phyloP scores from a whole-genome alignment of 495 filamentous ascomycete species.

The Ramalina intermedia region DNA sequence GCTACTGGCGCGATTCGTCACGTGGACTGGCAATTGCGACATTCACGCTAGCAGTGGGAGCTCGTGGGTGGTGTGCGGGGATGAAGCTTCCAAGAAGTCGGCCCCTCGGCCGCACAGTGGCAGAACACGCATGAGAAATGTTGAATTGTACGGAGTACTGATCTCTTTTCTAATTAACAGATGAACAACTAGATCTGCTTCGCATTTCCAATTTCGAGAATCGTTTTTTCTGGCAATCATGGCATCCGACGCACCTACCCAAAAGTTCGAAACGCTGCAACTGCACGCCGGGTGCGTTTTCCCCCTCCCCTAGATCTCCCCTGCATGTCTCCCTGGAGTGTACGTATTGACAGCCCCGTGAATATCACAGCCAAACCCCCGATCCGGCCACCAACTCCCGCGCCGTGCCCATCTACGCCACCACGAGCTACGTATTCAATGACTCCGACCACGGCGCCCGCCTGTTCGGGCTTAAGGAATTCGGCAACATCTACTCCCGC shows the following conservation, averaged over 20 bases:
- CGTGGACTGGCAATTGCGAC: too few relatives aligned
- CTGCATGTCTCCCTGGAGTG: not conserved
- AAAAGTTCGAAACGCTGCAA: slow-evolving; percentile 81
- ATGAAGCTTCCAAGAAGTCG: too few relatives aligned
- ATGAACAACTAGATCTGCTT: too few relatives aligned
- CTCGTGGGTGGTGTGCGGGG: too few relatives aligned
- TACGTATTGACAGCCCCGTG: slow-evolving; percentile 7
- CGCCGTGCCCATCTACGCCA: slow-evolving; percentile 92
- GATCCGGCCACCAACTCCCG: slow-evolving; percentile 80
- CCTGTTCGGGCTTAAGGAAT: slow-evolving; percentile 94
- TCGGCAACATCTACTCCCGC: slow-evolving; percentile 95
- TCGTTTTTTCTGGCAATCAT: not conserved
- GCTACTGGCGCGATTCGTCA: too few relatives aligned
- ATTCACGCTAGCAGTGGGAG: too few relatives aligned
- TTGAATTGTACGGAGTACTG: too few relatives aligned
- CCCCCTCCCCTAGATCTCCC: not conserved
- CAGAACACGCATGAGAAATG: too few relatives aligned
- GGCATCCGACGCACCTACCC: not conserved
- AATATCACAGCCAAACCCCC: slow-evolving; percentile 50
- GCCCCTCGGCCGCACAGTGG: too few relatives aligned
- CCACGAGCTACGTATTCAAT: slow-evolving; percentile 91
- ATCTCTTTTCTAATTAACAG: too few relatives aligned
- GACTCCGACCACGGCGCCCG: slow-evolving; percentile 92
- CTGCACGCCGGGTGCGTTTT: slow-evolving; percentile 76
- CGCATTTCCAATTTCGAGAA: not conserved